phyloP scores from a whole-genome alignment of 2,329 filamentous ascomycete genomes.

The Colletotrichum trifolii region DNA sequence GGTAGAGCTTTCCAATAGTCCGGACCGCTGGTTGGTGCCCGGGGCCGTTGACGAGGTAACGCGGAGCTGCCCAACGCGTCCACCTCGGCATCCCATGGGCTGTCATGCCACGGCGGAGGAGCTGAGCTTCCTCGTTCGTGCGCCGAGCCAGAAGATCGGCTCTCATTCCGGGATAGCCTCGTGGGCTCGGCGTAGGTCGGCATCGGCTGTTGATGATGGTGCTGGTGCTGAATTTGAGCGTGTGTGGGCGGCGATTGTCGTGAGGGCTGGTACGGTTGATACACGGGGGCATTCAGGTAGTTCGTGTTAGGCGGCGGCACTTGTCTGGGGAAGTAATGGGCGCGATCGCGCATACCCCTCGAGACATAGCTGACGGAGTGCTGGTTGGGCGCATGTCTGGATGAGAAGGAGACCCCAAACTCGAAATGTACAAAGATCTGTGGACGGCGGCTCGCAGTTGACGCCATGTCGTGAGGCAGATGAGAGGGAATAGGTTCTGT shows the following conservation, averaged over 20 bases:
- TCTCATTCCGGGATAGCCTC: slow-evolving; percentile 36
- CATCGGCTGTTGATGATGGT: slow-evolving; percentile 26
- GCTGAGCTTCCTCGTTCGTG: slow-evolving; percentile 61
- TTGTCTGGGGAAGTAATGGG: slow-evolving; percentile 55
- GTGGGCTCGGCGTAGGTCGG: slow-evolving; percentile 30
- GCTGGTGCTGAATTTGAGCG: slow-evolving; percentile 32
- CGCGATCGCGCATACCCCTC: slow-evolving; percentile 54
- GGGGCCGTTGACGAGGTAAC: slow-evolving; percentile 39
- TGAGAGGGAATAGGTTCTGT: slow-evolving; percentile 39
- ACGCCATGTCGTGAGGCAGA: slow-evolving; percentile 41
- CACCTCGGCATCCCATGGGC: slow-evolving; percentile 57
- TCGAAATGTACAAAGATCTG: slow-evolving; percentile 63
- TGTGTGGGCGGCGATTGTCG: slow-evolving; percentile 33
- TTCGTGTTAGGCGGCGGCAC: slow-evolving; percentile 58
- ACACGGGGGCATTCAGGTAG: slow-evolving; percentile 45
- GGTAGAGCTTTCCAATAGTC: slow-evolving; percentile 57
- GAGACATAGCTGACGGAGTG: slow-evolving; percentile 61
- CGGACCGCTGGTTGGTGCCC: slow-evolving; percentile 33
- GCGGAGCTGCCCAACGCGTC: slow-evolving; percentile 44
- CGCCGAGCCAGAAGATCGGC: slow-evolving; percentile 40
- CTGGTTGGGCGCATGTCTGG: slow-evolving; percentile 54
- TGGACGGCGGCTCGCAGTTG: slow-evolving; percentile 46
- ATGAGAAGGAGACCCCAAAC: slow-evolving; percentile 62
- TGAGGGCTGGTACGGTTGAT: slow-evolving; percentile 30
- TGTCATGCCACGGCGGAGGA: slow-evolving; percentile 59